Base-by-base conservation (phyloP, 805 yeast genomes). In the Candida mattraensis region DNA sequence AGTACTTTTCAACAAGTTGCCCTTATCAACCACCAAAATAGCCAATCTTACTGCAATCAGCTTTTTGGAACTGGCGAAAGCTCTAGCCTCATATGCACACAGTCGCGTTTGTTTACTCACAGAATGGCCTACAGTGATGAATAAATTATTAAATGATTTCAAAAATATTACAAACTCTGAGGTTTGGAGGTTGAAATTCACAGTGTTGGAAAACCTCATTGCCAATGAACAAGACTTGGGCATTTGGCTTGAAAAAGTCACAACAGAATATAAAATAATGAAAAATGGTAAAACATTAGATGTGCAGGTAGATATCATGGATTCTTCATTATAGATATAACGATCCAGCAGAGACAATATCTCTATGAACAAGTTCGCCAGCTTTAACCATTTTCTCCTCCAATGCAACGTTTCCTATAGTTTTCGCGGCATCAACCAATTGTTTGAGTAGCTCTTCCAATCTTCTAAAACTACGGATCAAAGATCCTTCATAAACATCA, bases 401-500 rank as follows among this genome's bases (percentile, higher is more conserved):
- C 46, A 93, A 69, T 24, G 81, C 91, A 21, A 75, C 74, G 59
- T 93, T 93, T 42, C 99, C 99, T 47, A 93, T 93, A 11, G 95
- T 87, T 56, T 84, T 87, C 2, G 99, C 93, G 10, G 97, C 98
- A 49, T 76, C 80, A 28, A 81, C 80, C 76, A 93, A 72, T 61
- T 93, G 99, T 54, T 91, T 78, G 38, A 93, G 67, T 70, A 93
- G 73, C 60, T 93, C 99, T 61, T 93, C 99, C 37, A 93, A 69
- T 56, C 99, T 75, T 61, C 93, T 83, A 69, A 93, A 93, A 79
- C 87, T 85, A 59, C 99, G 80, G 47, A 93, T 91, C 56, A 93
- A 72, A 15, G 95, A 83, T 26, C 99, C 99, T 67, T 93, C 99
- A 51, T 91, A 93, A 28, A 93, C 98, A 57, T 93, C 99, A 0